phyloP scores from a whole-genome alignment of 2,329 filamentous ascomycete genomes.

The Xylariaceae sp. region DNA sequence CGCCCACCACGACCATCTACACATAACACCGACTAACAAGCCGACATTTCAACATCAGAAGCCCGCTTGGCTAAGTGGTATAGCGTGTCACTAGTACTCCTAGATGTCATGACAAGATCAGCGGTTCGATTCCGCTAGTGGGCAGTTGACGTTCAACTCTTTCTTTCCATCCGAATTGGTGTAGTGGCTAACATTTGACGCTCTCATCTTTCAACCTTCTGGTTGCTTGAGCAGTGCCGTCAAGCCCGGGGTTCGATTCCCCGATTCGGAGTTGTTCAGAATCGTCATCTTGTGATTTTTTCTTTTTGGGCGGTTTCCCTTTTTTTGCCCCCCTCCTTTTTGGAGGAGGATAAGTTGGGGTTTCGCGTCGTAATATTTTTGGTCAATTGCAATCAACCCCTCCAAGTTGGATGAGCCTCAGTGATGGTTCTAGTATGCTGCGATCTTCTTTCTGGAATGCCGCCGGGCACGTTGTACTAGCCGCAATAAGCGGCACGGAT shows the following conservation, averaged over 20 bases:
- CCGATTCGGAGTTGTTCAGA: conserved; percentile 22
- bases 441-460: too few relatives aligned
- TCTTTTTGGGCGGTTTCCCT: not conserved
- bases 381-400: too few relatives aligned
- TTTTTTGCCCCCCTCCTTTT: not conserved
- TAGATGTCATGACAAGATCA: conserved; percentile 15
- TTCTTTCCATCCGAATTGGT: conserved; percentile 21
- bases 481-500: not conserved
- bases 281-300: not conserved
- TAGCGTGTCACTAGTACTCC: conserved; percentile 11
- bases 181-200: conserved; percentile 35
- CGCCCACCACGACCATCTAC: too few relatives aligned
- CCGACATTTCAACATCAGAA: not conserved
- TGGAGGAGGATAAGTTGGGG: too few relatives aligned
- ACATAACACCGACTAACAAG: not conserved
- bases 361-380: too few relatives aligned
- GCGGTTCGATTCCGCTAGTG: conserved; percentile 17
- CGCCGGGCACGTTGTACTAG: not conserved
- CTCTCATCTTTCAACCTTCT: conserved; percentile 25
- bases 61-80: conserved; percentile 12
- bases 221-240: conserved; percentile 2
- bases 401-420: too few relatives aligned
- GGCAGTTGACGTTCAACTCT: not conserved
- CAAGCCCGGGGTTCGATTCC: conserved; percentile 29
- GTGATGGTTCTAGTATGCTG: too few relatives aligned